Evolutionary conservation across 2,329 filamentous ascomycete genomes (phyloP).

Genomic region (Stromatinia cepivora): DNA sequence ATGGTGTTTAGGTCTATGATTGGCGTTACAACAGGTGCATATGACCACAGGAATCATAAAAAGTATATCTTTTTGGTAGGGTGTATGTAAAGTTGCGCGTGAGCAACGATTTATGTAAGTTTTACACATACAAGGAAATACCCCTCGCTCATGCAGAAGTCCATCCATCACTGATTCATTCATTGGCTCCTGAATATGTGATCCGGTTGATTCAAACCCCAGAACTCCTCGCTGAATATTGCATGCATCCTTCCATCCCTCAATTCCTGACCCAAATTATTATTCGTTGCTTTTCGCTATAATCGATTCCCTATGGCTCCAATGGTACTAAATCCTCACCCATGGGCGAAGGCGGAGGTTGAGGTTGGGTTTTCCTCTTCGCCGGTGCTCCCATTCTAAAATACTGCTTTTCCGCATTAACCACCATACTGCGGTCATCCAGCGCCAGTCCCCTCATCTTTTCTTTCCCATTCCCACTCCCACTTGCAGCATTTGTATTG

Average conservation of each 20-base stretch:
- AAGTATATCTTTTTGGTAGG: neutral
- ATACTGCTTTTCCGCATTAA: slow-evolving; percentile 57
- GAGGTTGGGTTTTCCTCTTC: slow-evolving; percentile 30
- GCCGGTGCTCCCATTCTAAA: slow-evolving; percentile 47
- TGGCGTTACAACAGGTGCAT: neutral
- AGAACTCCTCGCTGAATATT: slow-evolving; percentile 17
- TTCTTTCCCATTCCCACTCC: slow-evolving; percentile 31
- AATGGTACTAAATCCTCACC: slow-evolving; percentile 16
- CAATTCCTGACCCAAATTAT: slow-evolving; percentile 10
- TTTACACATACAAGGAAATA: slow-evolving; percentile 6
- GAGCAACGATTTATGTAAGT: slow-evolving; percentile 9
- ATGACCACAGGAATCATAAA: neutral
- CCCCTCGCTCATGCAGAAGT: neutral
- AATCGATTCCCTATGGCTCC: slow-evolving; percentile 9
- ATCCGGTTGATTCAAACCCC: slow-evolving; percentile 8
- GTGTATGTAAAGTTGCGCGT: slow-evolving; percentile 4
- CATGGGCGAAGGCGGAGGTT: neutral
- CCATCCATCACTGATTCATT: neutral
- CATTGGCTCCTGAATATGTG: neutral
- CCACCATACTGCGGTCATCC: slow-evolving; percentile 64
- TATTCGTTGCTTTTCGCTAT: slow-evolving; percentile 1
- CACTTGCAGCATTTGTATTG: neutral
- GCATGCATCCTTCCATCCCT: neutral
- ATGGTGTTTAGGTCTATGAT: slow-evolving; percentile 24
- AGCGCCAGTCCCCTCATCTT: slow-evolving; percentile 40